A percentile compares a stretch with the other conserved stretches of the same genome.
Evolutionary conservation across 139 green algal species (phyloP).

Genomic region (Picochlorum sp.): DNA sequence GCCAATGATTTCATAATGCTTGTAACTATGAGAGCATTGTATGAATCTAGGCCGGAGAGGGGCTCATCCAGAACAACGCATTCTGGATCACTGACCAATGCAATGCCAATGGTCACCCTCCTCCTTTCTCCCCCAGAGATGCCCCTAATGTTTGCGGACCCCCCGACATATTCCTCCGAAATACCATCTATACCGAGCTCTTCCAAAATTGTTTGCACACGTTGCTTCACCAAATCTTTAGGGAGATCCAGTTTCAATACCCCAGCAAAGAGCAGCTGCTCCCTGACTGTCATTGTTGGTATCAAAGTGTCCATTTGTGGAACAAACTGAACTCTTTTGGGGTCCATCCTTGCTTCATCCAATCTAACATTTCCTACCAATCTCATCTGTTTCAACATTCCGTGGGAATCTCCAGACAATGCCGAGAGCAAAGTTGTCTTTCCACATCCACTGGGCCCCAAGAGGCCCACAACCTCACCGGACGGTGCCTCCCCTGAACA

Average conservation of each 20-base stretch:
- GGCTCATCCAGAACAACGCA: conserved; percentile 49
- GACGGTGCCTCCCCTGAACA: conserved; percentile 3
- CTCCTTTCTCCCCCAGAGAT: conserved; percentile 51
- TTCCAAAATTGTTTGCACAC: conserved; percentile 23
- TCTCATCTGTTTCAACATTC: neutral
- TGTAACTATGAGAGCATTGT: conserved; percentile 52
- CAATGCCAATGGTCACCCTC: conserved; percentile 59
- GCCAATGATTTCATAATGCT: conserved; percentile 35
- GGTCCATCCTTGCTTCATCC: conserved; percentile 1
- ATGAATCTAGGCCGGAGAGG: conserved; percentile 60
- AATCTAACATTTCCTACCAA: conserved; percentile 9
- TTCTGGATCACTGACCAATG: conserved; percentile 50
- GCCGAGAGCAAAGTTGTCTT: conserved; percentile 64
- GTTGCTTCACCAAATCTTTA: conserved; percentile 1
- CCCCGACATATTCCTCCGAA: conserved; percentile 22
- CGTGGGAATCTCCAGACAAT: conserved; percentile 20
- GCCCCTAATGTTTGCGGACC: conserved; percentile 20
- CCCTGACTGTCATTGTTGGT: conserved; percentile 55
- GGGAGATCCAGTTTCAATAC: conserved; percentile 24
- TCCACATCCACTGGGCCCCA: conserved; percentile 35
- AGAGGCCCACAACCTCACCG: conserved; percentile 22
- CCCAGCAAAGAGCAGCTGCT: conserved; percentile 49
- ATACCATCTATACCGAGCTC: conserved; percentile 35
- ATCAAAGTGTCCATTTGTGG: conserved; percentile 59
- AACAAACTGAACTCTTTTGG: conserved; percentile 30